phyloP scores from a whole-genome alignment of 768 basidiomycete genomes.

The Hericium alpestre region DNA sequence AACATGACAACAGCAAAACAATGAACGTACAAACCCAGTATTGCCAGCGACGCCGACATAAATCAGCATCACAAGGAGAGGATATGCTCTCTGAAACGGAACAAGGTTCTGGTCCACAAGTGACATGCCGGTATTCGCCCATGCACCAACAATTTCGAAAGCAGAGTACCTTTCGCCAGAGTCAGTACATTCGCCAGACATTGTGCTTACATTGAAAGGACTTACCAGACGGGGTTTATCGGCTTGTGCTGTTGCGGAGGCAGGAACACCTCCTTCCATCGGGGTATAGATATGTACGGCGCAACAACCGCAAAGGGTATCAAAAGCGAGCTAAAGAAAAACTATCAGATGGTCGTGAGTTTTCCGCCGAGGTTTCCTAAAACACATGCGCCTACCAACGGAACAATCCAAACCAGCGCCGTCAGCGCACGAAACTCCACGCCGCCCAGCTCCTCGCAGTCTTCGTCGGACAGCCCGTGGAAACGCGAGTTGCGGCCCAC shows the following conservation, averaged over 20 bases:
- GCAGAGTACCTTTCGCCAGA: conserved; percentile 27
- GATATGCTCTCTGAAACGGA: conserved; percentile 38
- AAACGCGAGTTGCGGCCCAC: conserved; percentile 73
- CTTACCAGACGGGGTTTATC: conserved; percentile 34
- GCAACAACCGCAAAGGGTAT: conserved; percentile 34
- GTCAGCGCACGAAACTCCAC: conserved; percentile 83
- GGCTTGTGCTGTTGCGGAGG: conserved; percentile 25
- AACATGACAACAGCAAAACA: not conserved
- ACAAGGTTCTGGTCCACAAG: conserved; percentile 41
- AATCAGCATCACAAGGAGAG: conserved; percentile 32
- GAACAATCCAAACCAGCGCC: conserved; percentile 68
- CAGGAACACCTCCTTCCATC: conserved; percentile 29
- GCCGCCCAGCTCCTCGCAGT: conserved; percentile 83
- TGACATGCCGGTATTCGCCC: conserved; percentile 41
- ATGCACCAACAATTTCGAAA: conserved; percentile 41
- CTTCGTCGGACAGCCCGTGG: conserved; percentile 62
- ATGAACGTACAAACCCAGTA: conserved; percentile 38
- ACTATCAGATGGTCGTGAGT: conserved; percentile 22
- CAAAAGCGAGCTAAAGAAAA: conserved; percentile 33
- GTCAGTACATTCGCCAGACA: no score
- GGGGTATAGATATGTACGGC: conserved; percentile 31
- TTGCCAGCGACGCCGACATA: conserved; percentile 44
- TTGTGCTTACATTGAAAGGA: not conserved
- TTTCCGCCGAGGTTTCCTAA: not conserved
- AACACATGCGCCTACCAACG: conserved; percentile 37